phyloP scores from a whole-genome alignment of 2,329 filamentous ascomycete species.

The Penicillium occitanis region DNA sequence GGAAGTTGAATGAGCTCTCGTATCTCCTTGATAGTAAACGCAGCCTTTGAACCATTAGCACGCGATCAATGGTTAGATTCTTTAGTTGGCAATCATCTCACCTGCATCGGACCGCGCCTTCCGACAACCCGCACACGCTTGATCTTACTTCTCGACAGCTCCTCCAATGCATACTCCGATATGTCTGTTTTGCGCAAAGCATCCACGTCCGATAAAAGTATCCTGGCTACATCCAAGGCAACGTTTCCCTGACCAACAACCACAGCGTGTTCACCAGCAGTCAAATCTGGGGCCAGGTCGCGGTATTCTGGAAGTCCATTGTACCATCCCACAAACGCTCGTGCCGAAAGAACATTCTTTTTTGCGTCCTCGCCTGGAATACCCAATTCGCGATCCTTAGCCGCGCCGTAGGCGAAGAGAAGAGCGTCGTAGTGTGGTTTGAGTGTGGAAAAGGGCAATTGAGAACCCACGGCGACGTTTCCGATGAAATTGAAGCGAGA shows the following conservation, averaged over 20 bases:
- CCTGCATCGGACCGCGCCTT: conserved; percentile 83
- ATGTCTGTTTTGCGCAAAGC: conserved; percentile 81
- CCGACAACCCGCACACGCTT: conserved; percentile 84
- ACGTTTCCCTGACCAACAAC: conserved; percentile 96
- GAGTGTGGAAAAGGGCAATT: conserved; percentile 66
- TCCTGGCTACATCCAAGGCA: conserved; percentile 86
- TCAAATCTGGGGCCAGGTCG: conserved; percentile 69
- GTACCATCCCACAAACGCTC: conserved; percentile 97
- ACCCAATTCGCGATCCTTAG: conserved; percentile 73
- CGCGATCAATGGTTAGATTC: background rate
- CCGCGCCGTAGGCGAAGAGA: conserved; percentile 88
- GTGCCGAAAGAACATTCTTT: conserved; percentile 77
- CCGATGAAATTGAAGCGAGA: conserved; percentile 86
- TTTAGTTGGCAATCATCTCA: conserved; percentile 36
- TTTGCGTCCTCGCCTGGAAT: conserved; percentile 72
- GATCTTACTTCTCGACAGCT: conserved; percentile 69
- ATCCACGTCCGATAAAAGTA: conserved; percentile 75
- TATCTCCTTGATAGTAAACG: conserved; percentile 93
- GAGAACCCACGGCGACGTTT: conserved; percentile 75
- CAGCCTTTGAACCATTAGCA: conserved; percentile 57
- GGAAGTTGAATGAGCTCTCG: conserved; percentile 81
- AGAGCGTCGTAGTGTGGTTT: conserved; percentile 87
- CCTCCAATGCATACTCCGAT: conserved; percentile 75
- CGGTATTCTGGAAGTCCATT: conserved; percentile 87
- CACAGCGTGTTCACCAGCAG: conserved; percentile 74